A percentile compares a stretch with the other conserved stretches of the same genome.
Evolutionary conservation across 2,329 filamentous ascomycete species (phyloP).

Genomic region (Neopestalotiopsis sp.): DNA sequence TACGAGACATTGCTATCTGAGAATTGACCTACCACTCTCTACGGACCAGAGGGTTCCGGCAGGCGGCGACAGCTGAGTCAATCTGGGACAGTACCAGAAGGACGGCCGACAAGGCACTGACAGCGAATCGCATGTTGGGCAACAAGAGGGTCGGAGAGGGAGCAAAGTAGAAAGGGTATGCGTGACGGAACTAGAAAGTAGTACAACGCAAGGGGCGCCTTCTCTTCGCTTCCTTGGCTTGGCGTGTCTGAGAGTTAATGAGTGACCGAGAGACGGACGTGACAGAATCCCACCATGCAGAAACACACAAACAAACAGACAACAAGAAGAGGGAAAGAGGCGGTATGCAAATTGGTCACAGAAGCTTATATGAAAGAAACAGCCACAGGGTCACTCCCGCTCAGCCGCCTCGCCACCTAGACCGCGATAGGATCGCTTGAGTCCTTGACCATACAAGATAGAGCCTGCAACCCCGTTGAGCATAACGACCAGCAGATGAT

Average conservation of each 20-base stretch:
- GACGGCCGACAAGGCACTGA: not conserved
- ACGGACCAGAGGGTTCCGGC: constrained; percentile 16
- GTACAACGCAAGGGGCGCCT: not conserved
- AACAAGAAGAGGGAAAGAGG: not conserved
- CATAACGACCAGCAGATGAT: not conserved
- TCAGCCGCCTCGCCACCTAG: not conserved
- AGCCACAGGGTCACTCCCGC: not conserved
- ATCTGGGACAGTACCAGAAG: constrained; percentile 13
- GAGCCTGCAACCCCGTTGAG: not conserved
- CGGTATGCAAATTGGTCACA: not conserved
- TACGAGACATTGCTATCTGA: not conserved
- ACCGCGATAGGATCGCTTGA: not conserved
- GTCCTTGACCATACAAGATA: not conserved
- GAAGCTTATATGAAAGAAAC: constrained; percentile 6
- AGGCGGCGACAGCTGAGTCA: not conserved
- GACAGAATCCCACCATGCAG: not conserved
- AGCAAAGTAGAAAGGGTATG: not conserved
- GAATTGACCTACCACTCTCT: constrained; percentile 9
- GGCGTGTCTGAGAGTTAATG: not conserved
- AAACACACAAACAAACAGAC: not conserved
- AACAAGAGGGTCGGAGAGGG: not conserved
- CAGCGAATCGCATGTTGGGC: not conserved
- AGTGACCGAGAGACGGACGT: not conserved
- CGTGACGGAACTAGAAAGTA: not conserved
- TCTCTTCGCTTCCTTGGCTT: not conserved